Evolutionary conservation across 179 eudicot genomes (phyloP).

Genomic region (Heliamphora pulchella): DNA sequence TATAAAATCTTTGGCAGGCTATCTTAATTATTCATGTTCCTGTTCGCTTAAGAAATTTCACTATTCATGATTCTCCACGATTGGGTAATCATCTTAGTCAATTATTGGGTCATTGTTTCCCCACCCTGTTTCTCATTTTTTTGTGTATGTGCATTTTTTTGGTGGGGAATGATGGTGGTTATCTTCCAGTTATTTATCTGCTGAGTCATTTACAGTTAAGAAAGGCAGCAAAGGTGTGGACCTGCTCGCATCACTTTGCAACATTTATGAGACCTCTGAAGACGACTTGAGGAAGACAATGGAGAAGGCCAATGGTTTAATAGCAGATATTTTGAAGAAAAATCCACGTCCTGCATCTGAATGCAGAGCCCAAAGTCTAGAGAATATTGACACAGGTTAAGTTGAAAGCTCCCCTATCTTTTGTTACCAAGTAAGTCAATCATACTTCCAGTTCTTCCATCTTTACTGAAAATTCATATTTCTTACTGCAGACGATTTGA

Average conservation of each 20-base stretch:
- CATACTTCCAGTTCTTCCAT: not conserved
- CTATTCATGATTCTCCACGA: constrained; percentile 41
- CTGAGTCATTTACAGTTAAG: constrained; percentile 43
- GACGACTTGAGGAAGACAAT: constrained; percentile 71
- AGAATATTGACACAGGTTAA: constrained; percentile 61
- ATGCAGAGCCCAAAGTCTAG: constrained; percentile 44
- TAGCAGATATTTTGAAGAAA: constrained; percentile 56
- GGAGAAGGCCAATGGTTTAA: constrained; percentile 61
- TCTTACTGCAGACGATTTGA: constrained; percentile 57
- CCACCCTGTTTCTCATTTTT: not conserved
- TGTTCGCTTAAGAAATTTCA: constrained; percentile 49
- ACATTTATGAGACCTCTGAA: constrained; percentile 68
- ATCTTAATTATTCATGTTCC: constrained; percentile 85
- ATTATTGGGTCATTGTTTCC: not conserved
- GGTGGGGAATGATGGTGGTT: too few species aligned
- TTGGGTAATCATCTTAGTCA: constrained; percentile 42
- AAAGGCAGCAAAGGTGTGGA: constrained; percentile 59
- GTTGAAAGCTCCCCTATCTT: constrained; percentile 1
- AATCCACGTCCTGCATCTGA: constrained; percentile 53
- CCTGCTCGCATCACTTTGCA: constrained; percentile 77
- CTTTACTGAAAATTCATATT: not conserved
- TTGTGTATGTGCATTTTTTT: constrained; percentile 8
- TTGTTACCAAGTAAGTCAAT: not conserved
- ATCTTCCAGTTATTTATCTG: not conserved
- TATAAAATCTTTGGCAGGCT: constrained; percentile 48